phyloP scores from a whole-genome alignment of 1,284 basidiomycete genomes.

The Lentinus polychrous region DNA sequence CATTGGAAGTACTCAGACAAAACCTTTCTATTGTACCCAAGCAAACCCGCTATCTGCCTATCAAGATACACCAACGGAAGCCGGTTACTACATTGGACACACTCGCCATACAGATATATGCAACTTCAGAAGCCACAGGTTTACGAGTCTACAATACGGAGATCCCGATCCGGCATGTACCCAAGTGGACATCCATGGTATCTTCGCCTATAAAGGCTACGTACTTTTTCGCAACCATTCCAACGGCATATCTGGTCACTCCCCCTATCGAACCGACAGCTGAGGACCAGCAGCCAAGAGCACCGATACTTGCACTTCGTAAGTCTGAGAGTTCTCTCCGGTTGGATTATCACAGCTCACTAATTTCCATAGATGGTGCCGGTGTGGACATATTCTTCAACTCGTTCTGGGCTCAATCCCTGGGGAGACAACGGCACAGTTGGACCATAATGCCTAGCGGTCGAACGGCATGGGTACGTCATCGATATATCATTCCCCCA shows the following conservation, averaged over 20 bases:
- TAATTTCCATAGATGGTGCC: conserved; percentile 57
- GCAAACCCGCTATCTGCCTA: conserved; percentile 52
- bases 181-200: conserved; percentile 29
- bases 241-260: conserved; percentile 49
- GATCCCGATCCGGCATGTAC: conserved; percentile 38
- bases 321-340: conserved; percentile 21
- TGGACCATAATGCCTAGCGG: conserved; percentile 75
- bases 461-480: conserved; percentile 63
- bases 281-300: conserved; percentile 16
- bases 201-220: conserved; percentile 40
- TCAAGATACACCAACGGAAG: conserved; percentile 36
- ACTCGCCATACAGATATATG: conserved; percentile 33
- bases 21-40: conserved; percentile 45
- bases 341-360: background rate
- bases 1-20: no score
- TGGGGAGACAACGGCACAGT: conserved; percentile 48
- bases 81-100: conserved; percentile 13
- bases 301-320: conserved; percentile 71
- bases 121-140: conserved; percentile 15
- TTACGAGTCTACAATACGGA: conserved; percentile 15
- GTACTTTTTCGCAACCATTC: conserved; percentile 49
- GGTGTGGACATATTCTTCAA: conserved; percentile 60
- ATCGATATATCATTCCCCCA: background rate
- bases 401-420: conserved; percentile 52
- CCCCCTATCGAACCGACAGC: conserved; percentile 36